Percentiles rank a stretch among this genome's conserved stretches.
Conservation (phyloP, 2,329 filamentous ascomycete species). For the Fusarium concolor region DNA sequence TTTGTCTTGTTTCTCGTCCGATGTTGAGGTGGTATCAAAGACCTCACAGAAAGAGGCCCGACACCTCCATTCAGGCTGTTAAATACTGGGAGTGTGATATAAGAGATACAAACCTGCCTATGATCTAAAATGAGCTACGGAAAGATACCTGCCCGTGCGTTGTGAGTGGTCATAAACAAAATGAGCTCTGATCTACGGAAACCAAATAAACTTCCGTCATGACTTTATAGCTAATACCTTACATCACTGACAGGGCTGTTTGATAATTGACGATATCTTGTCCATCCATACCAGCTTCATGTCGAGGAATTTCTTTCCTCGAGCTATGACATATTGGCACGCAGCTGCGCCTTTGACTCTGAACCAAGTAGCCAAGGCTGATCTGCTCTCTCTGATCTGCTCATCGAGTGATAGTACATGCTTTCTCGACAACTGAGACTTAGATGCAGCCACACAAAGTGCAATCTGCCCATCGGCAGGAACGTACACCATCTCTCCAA, state of each 20-base stretch:
- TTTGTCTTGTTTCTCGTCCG: background rate
- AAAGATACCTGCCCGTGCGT: background rate
- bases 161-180: conserved; percentile 4
- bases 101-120: background rate
- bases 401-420: background rate
- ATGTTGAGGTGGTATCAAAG: background rate
- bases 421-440: background rate
- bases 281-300: conserved; percentile 27
- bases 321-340: conserved; percentile 23
- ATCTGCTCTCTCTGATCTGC: conserved; percentile 1
- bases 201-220: conserved; percentile 32
- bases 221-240: background rate
- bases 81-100: background rate
- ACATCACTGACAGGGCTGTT: conserved; percentile 29
- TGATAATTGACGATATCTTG: conserved; percentile 12
- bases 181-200: conserved; percentile 8
- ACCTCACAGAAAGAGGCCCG: background rate
- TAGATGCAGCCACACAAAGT: conserved; percentile 5
- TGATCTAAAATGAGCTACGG: conserved; percentile 1
- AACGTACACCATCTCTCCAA: conserved; percentile 17
- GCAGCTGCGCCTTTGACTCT: conserved; percentile 10
- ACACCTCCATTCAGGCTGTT: conserved; percentile 4
- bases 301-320: conserved; percentile 28
- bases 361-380: background rate
- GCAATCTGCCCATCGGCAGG: conserved; percentile 24